Percentiles rank a stretch among this genome's conserved stretches.
Evolutionary conservation across 2,329 filamentous ascomycete genomes (phyloP).

Genomic region (Raffaelea deltoideospora): DNA sequence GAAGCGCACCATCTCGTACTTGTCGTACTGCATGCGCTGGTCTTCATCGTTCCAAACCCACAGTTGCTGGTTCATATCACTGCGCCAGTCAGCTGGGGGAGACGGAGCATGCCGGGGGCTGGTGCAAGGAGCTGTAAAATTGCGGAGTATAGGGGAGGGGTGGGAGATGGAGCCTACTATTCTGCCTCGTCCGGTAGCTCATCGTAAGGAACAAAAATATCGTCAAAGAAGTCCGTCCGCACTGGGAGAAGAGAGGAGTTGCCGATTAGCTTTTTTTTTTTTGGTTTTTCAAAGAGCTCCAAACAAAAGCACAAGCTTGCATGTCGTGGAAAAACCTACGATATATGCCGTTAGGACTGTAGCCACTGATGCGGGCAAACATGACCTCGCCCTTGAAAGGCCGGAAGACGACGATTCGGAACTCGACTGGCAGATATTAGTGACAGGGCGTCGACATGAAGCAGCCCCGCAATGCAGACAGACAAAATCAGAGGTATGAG

Average conservation of each 20-base stretch:
- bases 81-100: slow-evolving; percentile 21
- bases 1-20: slow-evolving; percentile 76
- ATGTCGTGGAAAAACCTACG: slow-evolving; percentile 5
- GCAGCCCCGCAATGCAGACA: background rate
- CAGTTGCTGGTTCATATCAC: slow-evolving; percentile 58
- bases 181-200: slow-evolving; percentile 61
- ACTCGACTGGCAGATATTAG: slow-evolving; percentile 51
- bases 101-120: too few relatives aligned
- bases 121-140: slow-evolving; percentile 7
- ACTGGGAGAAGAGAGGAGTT: slow-evolving; percentile 35
- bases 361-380: slow-evolving; percentile 65
- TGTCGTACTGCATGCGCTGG: slow-evolving; percentile 70
- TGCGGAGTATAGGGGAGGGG: too few relatives aligned
- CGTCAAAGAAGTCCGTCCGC: slow-evolving; percentile 82
- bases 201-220: slow-evolving; percentile 65
- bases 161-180: too few relatives aligned
- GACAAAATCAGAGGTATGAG: background rate
- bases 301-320: background rate
- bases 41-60: slow-evolving; percentile 76
- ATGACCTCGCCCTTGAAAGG: slow-evolving; percentile 93
- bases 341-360: slow-evolving; percentile 18
- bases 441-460: too few relatives aligned
- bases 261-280: too few relatives aligned
- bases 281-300: too few relatives aligned
- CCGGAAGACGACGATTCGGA: slow-evolving; percentile 83